Evolutionary conservation across 2,329 filamentous ascomycete genomes (phyloP).

Genomic region (Chaetomium sp.): DNA sequence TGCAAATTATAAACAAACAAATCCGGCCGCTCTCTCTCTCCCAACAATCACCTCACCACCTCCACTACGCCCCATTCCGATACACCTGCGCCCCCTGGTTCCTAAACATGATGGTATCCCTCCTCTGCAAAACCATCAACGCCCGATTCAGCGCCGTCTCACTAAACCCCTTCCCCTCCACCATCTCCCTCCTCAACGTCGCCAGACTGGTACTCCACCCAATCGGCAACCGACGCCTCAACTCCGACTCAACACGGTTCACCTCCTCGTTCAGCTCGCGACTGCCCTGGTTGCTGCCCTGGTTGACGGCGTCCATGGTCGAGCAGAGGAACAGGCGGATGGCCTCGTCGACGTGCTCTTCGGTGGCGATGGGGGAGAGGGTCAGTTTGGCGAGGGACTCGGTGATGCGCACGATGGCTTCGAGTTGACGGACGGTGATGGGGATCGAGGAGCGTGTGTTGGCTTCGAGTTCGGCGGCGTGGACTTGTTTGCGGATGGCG

Average conservation of each 20-base stretch:
- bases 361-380: constrained; percentile 77
- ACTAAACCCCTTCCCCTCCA: constrained; percentile 82
- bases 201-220: constrained; percentile 91
- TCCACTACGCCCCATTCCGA: constrained; percentile 55
- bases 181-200: constrained; percentile 82
- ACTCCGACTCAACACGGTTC: constrained; percentile 77
- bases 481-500: constrained; percentile 88
- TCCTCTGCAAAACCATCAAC: constrained; percentile 75
- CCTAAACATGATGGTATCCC: constrained; percentile 78
- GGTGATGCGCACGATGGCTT: constrained; percentile 94
- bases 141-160: constrained; percentile 82
- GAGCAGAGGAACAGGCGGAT: constrained; percentile 93
- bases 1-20: constrained; percentile 3
- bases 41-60: constrained; percentile 14
- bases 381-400: constrained; percentile 91
- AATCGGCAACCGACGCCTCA: constrained; percentile 80
- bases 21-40: neutral
- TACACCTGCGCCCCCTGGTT: constrained; percentile 71
- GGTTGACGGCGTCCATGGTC: constrained; percentile 96
- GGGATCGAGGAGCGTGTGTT: constrained; percentile 90
- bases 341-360: constrained; percentile 91
- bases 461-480: constrained; percentile 81
- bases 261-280: constrained; percentile 90
- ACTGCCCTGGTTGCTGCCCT: constrained; percentile 75
- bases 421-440: constrained; percentile 93